Percentiles rank a stretch among this genome's conserved stretches.
phyloP scores from a whole-genome alignment of 768 basidiomycete species.

The Leccinum subgranulosum region DNA sequence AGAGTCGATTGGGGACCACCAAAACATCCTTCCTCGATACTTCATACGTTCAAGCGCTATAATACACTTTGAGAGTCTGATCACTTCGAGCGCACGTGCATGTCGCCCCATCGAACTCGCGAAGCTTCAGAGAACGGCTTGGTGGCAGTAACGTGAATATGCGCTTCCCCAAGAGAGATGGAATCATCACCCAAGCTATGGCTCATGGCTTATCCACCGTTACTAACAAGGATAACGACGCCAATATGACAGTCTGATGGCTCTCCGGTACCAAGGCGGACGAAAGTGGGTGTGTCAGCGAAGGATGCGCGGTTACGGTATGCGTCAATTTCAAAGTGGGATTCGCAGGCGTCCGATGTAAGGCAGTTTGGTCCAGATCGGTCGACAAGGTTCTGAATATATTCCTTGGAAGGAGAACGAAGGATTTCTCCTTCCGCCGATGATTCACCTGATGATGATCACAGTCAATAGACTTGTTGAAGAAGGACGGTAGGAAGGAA shows the following conservation, averaged over 20 bases:
- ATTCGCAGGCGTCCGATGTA: constrained; percentile 35
- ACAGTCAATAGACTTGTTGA: constrained; percentile 8
- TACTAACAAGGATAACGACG: constrained; percentile 34
- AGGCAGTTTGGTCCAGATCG: constrained; percentile 35
- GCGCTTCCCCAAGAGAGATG: constrained; percentile 41
- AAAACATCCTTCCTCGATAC: constrained; percentile 8
- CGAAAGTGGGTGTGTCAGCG: too few relatives aligned
- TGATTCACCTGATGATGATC: constrained; percentile 7
- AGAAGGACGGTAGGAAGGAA: constrained; percentile 25
- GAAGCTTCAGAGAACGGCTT: constrained; percentile 21
- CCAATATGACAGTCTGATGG: not conserved
- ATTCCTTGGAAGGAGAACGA: constrained; percentile 30
- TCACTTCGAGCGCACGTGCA: constrained; percentile 39
- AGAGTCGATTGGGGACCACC: constrained; percentile 28
- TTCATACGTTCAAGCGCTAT: constrained; percentile 21
- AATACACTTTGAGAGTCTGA: constrained; percentile 38
- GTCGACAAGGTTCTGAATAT: constrained; percentile 42
- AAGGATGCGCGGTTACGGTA: constrained; percentile 18
- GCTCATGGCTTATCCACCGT: constrained; percentile 58
- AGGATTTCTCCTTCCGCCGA: constrained; percentile 31
- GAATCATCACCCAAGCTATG: constrained; percentile 56
- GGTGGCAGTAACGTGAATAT: constrained; percentile 21
- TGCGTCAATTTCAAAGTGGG: constrained; percentile 22
- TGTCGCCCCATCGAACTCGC: constrained; percentile 36
- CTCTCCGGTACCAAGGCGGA: constrained; percentile 21